Conservation (phyloP, 176 grass and related monocot species). For the Alopecurus myosuroides region DNA sequence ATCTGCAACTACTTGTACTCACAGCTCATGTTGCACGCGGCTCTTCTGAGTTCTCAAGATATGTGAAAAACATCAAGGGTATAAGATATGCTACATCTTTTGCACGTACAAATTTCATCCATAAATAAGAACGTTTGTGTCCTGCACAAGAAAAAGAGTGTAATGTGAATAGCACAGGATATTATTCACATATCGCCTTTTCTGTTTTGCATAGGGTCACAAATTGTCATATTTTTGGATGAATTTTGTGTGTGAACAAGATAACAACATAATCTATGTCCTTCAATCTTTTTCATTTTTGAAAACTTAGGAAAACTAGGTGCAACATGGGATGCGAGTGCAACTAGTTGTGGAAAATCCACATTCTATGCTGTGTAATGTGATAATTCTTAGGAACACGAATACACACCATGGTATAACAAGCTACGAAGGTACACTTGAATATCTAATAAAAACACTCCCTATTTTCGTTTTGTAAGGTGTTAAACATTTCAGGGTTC, state of each 20-base stretch:
- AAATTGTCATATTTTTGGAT: neutral
- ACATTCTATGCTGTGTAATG: neutral
- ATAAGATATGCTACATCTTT: neutral
- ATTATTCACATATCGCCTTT: neutral
- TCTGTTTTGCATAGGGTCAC: neutral
- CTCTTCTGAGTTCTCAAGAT: neutral
- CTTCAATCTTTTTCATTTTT: neutral
- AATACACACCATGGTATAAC: neutral
- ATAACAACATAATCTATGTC: neutral
- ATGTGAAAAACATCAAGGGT: neutral
- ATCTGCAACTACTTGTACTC: neutral
- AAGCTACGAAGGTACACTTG: neutral
- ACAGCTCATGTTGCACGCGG: neutral
- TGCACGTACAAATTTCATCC: neutral
- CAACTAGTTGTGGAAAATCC: neutral
- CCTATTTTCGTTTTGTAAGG: neutral
- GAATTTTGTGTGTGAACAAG: neutral
- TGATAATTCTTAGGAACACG: neutral
- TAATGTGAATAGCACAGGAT: neutral
- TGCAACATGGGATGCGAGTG: neutral
- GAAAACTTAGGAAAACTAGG: neutral
- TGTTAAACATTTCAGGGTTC: neutral
- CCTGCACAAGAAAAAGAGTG: neutral
- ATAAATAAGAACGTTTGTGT: neutral
- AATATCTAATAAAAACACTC: neutral